A percentile compares a stretch with the other conserved stretches of the same genome.
Conservation (phyloP, 805 yeast genomes). For the Hemisphaericaspora nanyangensis region DNA sequence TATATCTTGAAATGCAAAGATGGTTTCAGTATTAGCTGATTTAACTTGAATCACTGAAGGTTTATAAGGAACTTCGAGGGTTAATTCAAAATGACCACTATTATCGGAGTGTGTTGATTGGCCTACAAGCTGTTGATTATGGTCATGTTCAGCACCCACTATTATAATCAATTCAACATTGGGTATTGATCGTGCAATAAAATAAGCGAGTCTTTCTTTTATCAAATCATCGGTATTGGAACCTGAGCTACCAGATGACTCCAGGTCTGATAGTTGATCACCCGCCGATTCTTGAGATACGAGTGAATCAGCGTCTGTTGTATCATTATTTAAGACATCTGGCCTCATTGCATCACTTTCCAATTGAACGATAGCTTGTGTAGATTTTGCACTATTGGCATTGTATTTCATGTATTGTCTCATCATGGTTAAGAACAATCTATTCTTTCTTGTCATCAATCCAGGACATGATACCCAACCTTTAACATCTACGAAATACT, state of each 20-base stretch:
- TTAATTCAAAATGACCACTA: conserved; percentile 61
- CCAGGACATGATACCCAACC: conserved; percentile 78
- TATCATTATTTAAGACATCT: conserved; percentile 17
- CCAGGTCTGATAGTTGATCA: conserved; percentile 2
- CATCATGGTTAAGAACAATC: conserved; percentile 63
- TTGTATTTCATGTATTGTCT: conserved; percentile 55
- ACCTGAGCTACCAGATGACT: conserved; percentile 1
- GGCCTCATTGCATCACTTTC: conserved; percentile 25
- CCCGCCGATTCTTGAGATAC: conserved; percentile 8
- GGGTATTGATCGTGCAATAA: conserved; percentile 65
- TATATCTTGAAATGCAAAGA: conserved; percentile 44
- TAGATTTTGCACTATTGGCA: conserved; percentile 8
- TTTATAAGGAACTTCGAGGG: conserved; percentile 50
- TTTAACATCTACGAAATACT: conserved; percentile 52
- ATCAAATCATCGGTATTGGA: conserved; percentile 42
- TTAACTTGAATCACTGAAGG: conserved; percentile 59
- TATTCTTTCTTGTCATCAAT: conserved; percentile 63
- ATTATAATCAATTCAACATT: conserved; percentile 51
- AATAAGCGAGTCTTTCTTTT: conserved; percentile 62
- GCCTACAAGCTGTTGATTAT: conserved; percentile 22
- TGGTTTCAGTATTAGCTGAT: conserved; percentile 43
- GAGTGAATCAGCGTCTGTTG: conserved; percentile 18
- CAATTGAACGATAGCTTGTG: conserved; percentile 20
- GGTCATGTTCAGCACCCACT: conserved; percentile 47
- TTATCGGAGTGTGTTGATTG: conserved; percentile 49